Evolutionary conservation across 2,329 filamentous ascomycete genomes (phyloP).

Genomic region (Fusarium anthophilum): DNA sequence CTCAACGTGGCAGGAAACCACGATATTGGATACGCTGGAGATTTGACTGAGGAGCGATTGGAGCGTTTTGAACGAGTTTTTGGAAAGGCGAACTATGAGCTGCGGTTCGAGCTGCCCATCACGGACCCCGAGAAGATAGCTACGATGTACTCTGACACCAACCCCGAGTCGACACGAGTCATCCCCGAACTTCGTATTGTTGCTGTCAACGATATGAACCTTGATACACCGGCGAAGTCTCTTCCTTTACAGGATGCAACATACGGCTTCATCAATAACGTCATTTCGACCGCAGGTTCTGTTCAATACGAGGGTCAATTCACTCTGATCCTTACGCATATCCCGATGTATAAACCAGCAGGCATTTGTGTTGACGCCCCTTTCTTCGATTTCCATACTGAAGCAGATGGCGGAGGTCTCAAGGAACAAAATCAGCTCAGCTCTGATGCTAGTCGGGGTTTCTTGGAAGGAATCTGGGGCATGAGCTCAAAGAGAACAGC

Average conservation of each 20-base stretch:
- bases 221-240: constrained; percentile 82
- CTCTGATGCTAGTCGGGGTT: constrained; percentile 72
- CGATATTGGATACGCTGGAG: constrained; percentile 95
- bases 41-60: constrained; percentile 80
- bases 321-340: constrained; percentile 89
- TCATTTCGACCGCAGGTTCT: constrained; percentile 70
- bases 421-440: constrained; percentile 93
- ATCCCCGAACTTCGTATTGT: constrained; percentile 80
- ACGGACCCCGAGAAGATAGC: constrained; percentile 50
- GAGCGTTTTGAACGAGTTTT: constrained; percentile 85
- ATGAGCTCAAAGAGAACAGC: constrained; percentile 71
- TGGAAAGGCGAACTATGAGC: constrained; percentile 90
- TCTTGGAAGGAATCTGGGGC: constrained; percentile 87
- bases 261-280: constrained; percentile 77
- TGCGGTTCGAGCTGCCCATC: constrained; percentile 73
- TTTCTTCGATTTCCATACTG: constrained; percentile 79
- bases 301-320: constrained; percentile 73
- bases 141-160: constrained; percentile 54
- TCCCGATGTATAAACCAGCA: constrained; percentile 84
- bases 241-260: constrained; percentile 76
- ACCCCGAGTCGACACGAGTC: constrained; percentile 59
- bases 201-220: constrained; percentile 90
- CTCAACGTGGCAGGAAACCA: constrained; percentile 96
- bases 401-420: constrained; percentile 74
- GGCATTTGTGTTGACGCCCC: constrained; percentile 88